Percentiles rank a stretch among this genome's conserved stretches.
Evolutionary conservation across 306 rosid species (phyloP).

Genomic region (Trifolium fragiferum): DNA sequence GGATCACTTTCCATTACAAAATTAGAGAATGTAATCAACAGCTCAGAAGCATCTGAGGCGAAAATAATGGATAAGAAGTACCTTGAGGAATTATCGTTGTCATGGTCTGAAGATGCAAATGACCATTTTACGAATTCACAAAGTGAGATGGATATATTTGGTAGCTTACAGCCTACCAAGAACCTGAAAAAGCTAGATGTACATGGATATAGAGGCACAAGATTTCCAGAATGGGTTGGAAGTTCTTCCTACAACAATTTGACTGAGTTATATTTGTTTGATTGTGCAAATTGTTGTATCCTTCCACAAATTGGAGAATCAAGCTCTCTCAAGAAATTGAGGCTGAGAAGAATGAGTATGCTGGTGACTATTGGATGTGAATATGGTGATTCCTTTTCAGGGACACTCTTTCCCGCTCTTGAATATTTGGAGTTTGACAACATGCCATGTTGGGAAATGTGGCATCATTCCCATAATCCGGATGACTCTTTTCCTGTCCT

Average conservation of each 20-base stretch:
- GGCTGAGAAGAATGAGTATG: rapidly evolving
- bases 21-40: constrained; percentile 3
- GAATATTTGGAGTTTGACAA: rapidly evolving
- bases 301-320: background rate
- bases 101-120: background rate
- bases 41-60: background rate
- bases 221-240: constrained; percentile 9
- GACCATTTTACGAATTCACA: background rate
- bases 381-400: background rate
- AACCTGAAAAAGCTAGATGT: rapidly evolving
- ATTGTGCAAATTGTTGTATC: background rate
- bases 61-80: background rate
- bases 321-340: background rate
- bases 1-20: background rate
- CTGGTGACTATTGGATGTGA: background rate
- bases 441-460: background rate
- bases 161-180: background rate
- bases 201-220: background rate
- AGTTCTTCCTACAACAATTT: background rate
- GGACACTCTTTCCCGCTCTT: background rate
- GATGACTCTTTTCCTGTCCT: background rate
- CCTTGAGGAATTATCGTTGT: background rate
- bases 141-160: constrained; percentile 6
- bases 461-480: background rate
- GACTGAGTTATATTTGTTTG: background rate